Evolutionary conservation across 2,329 filamentous ascomycete genomes (phyloP).

Genomic region (Calonectria multiphialidica): DNA sequence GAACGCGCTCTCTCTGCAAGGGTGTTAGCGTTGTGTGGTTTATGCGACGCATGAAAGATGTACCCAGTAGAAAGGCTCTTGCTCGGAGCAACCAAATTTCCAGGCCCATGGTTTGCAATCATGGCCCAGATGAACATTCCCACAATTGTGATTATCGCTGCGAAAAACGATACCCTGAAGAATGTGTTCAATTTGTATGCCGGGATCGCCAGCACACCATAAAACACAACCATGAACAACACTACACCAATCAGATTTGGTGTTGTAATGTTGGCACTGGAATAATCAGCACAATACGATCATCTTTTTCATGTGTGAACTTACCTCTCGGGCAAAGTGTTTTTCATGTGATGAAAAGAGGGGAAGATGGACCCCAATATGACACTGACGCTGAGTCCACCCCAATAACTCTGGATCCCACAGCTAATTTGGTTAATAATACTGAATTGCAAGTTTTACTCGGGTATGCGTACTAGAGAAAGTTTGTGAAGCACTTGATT

Average conservation of each 20-base stretch:
- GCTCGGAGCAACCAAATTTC: neutral
- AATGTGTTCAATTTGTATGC: neutral
- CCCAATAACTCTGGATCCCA: neutral
- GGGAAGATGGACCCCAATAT: neutral
- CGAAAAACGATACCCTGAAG: neutral
- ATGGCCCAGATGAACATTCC: neutral
- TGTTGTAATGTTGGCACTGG: neutral
- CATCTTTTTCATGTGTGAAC: no score
- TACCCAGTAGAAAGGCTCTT: slow-evolving; percentile 1
- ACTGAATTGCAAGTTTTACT: neutral
- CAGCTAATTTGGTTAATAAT: neutral
- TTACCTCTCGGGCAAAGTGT: neutral
- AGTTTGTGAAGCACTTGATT: neutral
- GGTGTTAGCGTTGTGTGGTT: neutral
- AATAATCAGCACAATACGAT: neutral
- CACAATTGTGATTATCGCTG: neutral
- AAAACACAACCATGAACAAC: neutral
- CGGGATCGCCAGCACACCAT: neutral
- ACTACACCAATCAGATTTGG: neutral
- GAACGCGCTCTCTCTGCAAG: neutral
- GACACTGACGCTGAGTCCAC: neutral
- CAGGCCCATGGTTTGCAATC: slow-evolving; percentile 1
- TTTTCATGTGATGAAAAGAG: neutral
- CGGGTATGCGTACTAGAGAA: neutral
- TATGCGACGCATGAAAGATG: neutral